phyloP scores from a whole-genome alignment of 2,329 filamentous ascomycete genomes.

The Botrytis aclada region DNA sequence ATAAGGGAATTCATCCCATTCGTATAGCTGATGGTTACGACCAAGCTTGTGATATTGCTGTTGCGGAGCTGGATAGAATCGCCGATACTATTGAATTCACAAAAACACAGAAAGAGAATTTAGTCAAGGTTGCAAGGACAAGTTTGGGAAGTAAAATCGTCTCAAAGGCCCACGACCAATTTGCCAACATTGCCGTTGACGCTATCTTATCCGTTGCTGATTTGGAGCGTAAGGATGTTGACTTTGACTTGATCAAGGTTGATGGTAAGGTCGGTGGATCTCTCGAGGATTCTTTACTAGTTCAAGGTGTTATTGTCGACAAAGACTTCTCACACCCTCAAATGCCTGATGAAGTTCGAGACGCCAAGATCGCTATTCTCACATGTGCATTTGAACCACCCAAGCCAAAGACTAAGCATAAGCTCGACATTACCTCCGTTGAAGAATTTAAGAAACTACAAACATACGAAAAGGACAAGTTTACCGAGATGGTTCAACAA shows the following conservation, averaged over 20 bases:
- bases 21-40: constrained; percentile 98
- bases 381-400: constrained; percentile 98
- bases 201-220: constrained; percentile 96
- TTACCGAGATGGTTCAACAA: constrained; percentile 96
- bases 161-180: constrained; percentile 97
- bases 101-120: constrained; percentile 74
- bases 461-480: constrained; percentile 92
- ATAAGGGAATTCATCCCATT: constrained; percentile 99
- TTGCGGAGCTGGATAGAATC: constrained; percentile 87
- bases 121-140: constrained; percentile 92
- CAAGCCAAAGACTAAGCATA: constrained; percentile 99
- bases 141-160: constrained; percentile 98
- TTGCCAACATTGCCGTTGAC: constrained; percentile 94
- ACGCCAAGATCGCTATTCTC: constrained; percentile 96
- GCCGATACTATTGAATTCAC: constrained; percentile 87
- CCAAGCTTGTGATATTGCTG: constrained; percentile 93
- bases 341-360: constrained; percentile 92
- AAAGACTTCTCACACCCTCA: constrained; percentile 99
- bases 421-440: constrained; percentile 93
- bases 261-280: constrained; percentile 96
- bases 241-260: constrained; percentile 99
- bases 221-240: constrained; percentile 91
- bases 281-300: constrained; percentile 87
- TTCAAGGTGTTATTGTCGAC: constrained; percentile 98
- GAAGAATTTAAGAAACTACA: constrained; percentile 99